Conservation (phyloP, 805 yeast genomes). For the Schwanniomyces vanrijiae region DNA sequence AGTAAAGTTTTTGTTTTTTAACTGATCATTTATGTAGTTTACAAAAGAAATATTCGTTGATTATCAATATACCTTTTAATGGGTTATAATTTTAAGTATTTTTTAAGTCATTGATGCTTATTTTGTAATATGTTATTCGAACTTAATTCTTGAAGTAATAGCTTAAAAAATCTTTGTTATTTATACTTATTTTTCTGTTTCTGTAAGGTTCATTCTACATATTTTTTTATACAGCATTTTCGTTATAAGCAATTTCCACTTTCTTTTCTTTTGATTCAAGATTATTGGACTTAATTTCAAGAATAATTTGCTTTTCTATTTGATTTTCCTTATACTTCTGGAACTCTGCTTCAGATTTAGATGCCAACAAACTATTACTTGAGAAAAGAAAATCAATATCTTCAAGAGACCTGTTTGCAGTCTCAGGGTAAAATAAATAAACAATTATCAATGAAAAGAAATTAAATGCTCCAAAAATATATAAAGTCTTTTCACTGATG, state of each 20-base stretch:
- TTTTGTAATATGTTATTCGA: too few species aligned
- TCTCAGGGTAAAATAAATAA: constrained; percentile 7
- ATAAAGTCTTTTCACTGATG: constrained; percentile 46
- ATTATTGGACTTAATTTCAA: background rate
- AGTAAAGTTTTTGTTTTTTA: too few species aligned
- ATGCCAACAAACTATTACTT: constrained; percentile 6
- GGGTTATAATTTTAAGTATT: too few species aligned
- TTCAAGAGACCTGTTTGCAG: constrained; percentile 8
- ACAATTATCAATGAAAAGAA: constrained; percentile 14
- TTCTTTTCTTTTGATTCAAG: background rate
- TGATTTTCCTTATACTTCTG: background rate
- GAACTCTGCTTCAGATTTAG: constrained; percentile 5
- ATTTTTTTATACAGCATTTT: background rate
- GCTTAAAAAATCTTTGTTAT: too few species aligned
- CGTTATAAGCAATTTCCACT: background rate
- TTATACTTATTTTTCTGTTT: too few species aligned
- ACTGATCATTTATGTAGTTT: too few species aligned
- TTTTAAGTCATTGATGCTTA: too few species aligned
- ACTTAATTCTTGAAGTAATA: too few species aligned
- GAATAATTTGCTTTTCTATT: background rate
- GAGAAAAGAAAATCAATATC: constrained; percentile 27
- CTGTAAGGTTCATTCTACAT: background rate
- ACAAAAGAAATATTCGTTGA: too few species aligned
- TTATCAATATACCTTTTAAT: too few species aligned
- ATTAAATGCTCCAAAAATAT: constrained; percentile 41